phyloP scores from a whole-genome alignment of 2,329 filamentous ascomycete species.

The Plenodomus tracheiphilus region DNA sequence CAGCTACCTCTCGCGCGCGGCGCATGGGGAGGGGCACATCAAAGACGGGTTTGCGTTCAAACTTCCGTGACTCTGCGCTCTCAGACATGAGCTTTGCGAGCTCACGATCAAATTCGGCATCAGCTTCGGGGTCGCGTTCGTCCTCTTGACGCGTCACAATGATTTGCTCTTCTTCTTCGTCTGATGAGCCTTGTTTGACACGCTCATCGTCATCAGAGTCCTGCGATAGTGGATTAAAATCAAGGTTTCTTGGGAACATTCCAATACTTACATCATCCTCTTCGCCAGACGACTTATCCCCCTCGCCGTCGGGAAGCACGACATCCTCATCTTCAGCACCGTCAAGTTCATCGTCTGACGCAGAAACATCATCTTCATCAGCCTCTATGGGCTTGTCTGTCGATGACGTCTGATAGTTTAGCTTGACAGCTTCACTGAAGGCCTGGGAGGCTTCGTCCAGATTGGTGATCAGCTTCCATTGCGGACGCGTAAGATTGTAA shows the following conservation, averaged over 20 bases:
- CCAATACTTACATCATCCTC: slow-evolving; percentile 55
- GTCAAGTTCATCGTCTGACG: slow-evolving; percentile 73
- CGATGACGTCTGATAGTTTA: slow-evolving; percentile 82
- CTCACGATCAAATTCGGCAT: slow-evolving; percentile 96
- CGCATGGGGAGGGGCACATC: slow-evolving; percentile 97
- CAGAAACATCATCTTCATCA: slow-evolving; percentile 72
- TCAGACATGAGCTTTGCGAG: slow-evolving; percentile 99
- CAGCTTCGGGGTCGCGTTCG: slow-evolving; percentile 86
- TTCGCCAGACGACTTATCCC: slow-evolving; percentile 54
- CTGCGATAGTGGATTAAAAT: slow-evolving; percentile 28
- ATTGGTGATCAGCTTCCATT: slow-evolving; percentile 85
- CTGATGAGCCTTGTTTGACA: slow-evolving; percentile 59
- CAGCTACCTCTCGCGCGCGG: slow-evolving; percentile 61
- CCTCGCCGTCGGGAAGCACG: slow-evolving; percentile 55
- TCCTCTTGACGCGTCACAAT: slow-evolving; percentile 90
- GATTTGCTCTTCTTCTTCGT: slow-evolving; percentile 83
- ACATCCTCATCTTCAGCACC: slow-evolving; percentile 53
- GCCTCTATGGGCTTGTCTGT: slow-evolving; percentile 69
- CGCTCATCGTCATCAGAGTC: slow-evolving; percentile 52
- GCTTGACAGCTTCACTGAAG: slow-evolving; percentile 84
- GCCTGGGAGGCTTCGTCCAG: slow-evolving; percentile 80
- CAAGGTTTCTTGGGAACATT: neutral
- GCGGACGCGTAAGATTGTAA: slow-evolving; percentile 79
- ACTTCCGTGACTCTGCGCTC: slow-evolving; percentile 92
- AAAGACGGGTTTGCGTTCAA: slow-evolving; percentile 91